A percentile compares a stretch with the other conserved stretches of the same genome.
phyloP scores from a whole-genome alignment of 1,284 basidiomycete species.

The Heliocybe sulcata region DNA sequence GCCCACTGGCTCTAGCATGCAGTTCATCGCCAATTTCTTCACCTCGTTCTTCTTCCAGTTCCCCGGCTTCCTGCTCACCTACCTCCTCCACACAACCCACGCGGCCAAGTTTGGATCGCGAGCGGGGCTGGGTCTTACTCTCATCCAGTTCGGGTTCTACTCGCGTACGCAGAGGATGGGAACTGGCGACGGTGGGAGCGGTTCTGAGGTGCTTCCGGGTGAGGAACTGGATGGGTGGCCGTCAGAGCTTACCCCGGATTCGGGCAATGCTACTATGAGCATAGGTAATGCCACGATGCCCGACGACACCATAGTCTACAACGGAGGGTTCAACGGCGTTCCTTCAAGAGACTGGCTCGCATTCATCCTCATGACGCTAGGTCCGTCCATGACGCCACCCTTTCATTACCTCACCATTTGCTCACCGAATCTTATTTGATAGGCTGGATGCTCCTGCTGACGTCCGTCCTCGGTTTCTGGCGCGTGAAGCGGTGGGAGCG shows the following conservation, averaged over 20 bases:
- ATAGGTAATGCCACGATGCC: slow-evolving; percentile 2
- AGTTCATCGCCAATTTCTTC: slow-evolving; percentile 76
- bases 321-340: slow-evolving; percentile 19
- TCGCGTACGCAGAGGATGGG: slow-evolving; percentile 27
- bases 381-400: slow-evolving; percentile 28
- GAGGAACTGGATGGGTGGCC: background rate
- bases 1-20: slow-evolving; percentile 60
- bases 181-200: slow-evolving; percentile 19
- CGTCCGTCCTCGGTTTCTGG: slow-evolving; percentile 76
- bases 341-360: slow-evolving; percentile 74
- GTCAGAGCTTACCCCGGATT: slow-evolving; percentile 6
- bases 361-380: slow-evolving; percentile 86
- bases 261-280: slow-evolving; percentile 1
- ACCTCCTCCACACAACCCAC: slow-evolving; percentile 90
- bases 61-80: slow-evolving; percentile 91
- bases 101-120: slow-evolving; percentile 93
- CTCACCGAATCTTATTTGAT: slow-evolving; percentile 3
- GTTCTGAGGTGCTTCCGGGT: slow-evolving; percentile 3
- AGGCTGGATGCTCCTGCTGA: slow-evolving; percentile 88
- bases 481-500: slow-evolving; percentile 78
- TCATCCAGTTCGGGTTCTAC: slow-evolving; percentile 84
- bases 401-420: background rate
- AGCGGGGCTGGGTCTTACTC: slow-evolving; percentile 89
- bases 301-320: slow-evolving; percentile 12
- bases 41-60: slow-evolving; percentile 97